Evolutionary conservation across 805 yeast species (phyloP), one percentile per base, ranked within the genome.

Genomic region (Candida yuanshanica): DNA sequence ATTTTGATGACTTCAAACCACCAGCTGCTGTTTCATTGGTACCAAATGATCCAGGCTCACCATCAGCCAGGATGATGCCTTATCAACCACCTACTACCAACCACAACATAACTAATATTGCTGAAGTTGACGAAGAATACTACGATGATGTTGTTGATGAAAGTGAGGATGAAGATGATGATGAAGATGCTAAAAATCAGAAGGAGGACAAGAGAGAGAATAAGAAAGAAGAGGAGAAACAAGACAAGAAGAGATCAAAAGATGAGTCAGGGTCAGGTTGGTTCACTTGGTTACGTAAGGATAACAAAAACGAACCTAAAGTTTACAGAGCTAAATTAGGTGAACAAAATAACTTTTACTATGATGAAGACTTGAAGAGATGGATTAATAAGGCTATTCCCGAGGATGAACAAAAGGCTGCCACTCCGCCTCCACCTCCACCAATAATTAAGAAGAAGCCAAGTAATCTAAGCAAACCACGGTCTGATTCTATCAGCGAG

Each of bases 311-410:
- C 36, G 85, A 77, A 39, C 87, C 86, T 31, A 86, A 85, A 55
- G 84, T 89, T 0, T 73, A 81, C 46, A 76, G 78, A 48, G 98
- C 96, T 27, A 88, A 93, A 50, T 65, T 93, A 39, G 99, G 98
- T 11, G 86, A 83, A 43, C 74, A 79, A 44, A 83, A 72, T 56
- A 68, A 75, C 14, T 83, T 93, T 57, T 74, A 77, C 54, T 93
- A 79, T 59, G 96, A 90, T 64, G 91, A 86, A 52, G 78, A 83
- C 44, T 72, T 83, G 56, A 81, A 83, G 58, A 75, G 96, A 54
- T 93, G 97, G 96, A 77, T 93, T 39, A 81, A 87, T 41, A 75
- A 78, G 47, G 78, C 76, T 4, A 75, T 81, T 20, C 69, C 74
- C 37, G 93, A 77, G 56, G 90, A 83, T 37, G 80, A 80, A 52